Base-by-base conservation (phyloP, 768 basidiomycete genomes). In the Brasilioporus rufonigricans region DNA sequence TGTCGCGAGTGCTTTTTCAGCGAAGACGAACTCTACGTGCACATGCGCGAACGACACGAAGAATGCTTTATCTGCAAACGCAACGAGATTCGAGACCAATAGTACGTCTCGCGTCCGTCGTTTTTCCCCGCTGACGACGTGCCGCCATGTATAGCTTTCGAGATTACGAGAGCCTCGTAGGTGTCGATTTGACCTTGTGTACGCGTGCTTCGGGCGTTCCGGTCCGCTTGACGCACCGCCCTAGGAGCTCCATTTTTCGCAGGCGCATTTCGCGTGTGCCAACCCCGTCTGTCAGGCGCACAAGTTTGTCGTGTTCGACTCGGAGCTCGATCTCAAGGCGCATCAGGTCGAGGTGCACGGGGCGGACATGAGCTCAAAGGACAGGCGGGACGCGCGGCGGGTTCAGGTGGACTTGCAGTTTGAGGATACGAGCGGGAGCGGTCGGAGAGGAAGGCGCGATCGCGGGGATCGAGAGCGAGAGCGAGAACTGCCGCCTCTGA, bases 51-150 rank as follows among this genome's bases (percentile, higher is more conserved):
- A 65, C 78, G 77, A 46, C 96, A 99, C 72, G 96, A 99, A 70
- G 95, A 98, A 65, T 98, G 96, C 68, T 97, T 97, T 61, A 71
- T 99, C 14, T 99, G 97, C 71, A 93, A 92, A 67, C 80, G 88
- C 27, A 81, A 87, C 52, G 93, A 87, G 8, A 62, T 91, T 38
- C 77, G 81, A 59, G 84, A 94, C 70, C 84, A 93, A 73, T 94
- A 97, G 93, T 97, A 64, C 65, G 93, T 80, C 14, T 55, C n/a
- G 4, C 21, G 7, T n/a, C n/a, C 9, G 12, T 57, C 43, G 13
- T n/a, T 55, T 36, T 16, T 24, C 57, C 11, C 19, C 45, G 21
- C 35, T 40, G 39, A 1, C 14, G 29, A n/a, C 18, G 49, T 36
- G 39, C 26, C 38, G 35, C 13, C 38, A 14, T 1, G 1, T 5